These are phyloP conservation scores for Pseudohyphozyma bogoriensis DNA, from an alignment of 768 basidiomycete genomes.

Conservation along the genomic window DNA sequence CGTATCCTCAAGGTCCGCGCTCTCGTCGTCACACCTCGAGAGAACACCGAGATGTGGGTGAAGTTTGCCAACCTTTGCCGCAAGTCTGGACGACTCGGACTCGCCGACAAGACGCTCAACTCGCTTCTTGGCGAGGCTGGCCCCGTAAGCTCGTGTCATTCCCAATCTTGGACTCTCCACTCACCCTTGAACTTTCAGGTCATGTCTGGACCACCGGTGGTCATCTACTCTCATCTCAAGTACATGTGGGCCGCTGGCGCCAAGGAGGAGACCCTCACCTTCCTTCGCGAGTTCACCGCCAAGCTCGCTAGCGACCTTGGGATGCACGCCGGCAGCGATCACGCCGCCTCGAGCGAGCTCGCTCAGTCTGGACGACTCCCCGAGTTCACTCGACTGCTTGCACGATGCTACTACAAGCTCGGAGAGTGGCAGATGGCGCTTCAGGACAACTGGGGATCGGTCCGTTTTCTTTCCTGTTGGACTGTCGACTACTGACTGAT, in stretches of 20 bases:
- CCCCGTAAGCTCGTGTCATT: constrained; percentile 6
- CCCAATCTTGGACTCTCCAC: not conserved
- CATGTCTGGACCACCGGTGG: constrained; percentile 76
- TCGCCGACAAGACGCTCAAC: constrained; percentile 94
- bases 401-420: constrained; percentile 90
- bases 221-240: constrained; percentile 91
- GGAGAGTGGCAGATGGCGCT: constrained; percentile 86
- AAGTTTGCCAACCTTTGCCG: constrained; percentile 97
- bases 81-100: constrained; percentile 82
- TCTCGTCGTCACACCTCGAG: constrained; percentile 80
- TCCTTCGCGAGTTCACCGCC: constrained; percentile 71
- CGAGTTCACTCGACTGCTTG: constrained; percentile 75
- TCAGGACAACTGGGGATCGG: constrained; percentile 66
- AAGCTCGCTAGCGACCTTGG: constrained; percentile 66
- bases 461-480: constrained; percentile 40
- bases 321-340: constrained; percentile 43
- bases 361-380: constrained; percentile 42
- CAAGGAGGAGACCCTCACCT: constrained; percentile 64
- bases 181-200: constrained; percentile 1
- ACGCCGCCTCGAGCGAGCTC: constrained; percentile 30
- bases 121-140: constrained; percentile 60
- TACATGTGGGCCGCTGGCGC: constrained; percentile 86
- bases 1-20: constrained; percentile 91
- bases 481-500: not conserved
- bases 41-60: constrained; percentile 97